Base-by-base conservation (phyloP, 805 yeast species). In the Yamadazyma paraphyllophila region DNA sequence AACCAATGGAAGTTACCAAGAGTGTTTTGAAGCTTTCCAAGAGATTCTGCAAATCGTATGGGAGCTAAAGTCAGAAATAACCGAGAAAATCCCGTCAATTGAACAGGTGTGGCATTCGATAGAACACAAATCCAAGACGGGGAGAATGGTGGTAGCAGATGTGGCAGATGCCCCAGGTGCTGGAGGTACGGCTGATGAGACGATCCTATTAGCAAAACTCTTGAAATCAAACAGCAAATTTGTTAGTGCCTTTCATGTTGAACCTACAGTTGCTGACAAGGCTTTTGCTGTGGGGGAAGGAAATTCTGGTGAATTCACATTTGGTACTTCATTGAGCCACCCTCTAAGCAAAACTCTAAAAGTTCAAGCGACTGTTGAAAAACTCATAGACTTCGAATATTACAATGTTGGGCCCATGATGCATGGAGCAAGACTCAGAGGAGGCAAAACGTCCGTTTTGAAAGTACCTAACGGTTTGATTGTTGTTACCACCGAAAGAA, bases 401-500 rank as follows among this genome's bases (percentile, higher is more conserved):
- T 26, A 26, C 10, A 26, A 26, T 26, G 10, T 26, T 26, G 29
- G 29, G 10, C 7, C 7, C 10, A 26, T 26, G 29, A 26, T 26
- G 29, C 7, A 26, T 8, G 29, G 29, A 10, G 29, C 29, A 26
- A 26, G 29, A 26, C 29, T 26, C 29, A 26, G 29, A 26, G 29
- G 29, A 26, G 29, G 29, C 7, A 26, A 26, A 8, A 26, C 29
- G 10, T 7, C 29, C 7, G 29, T 26, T 26, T 10, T 26, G 10
- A 10, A 26, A 26, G 29, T 26, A 26, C 29, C 7, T 8, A 26
- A 26, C 10, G 29, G 29, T 8, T 26, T 26, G 29, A 26, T 26
- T 8, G 7, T 26, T 6, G 46, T 38, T 7, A 43, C 42, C 11
- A 38, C 46, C 13, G 43, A 43, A 38, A 37, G 34, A 31, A 38